Evolutionary conservation across 495 filamentous ascomycete species (phyloP).

Genomic region (Tuber microsphaerosporum): DNA sequence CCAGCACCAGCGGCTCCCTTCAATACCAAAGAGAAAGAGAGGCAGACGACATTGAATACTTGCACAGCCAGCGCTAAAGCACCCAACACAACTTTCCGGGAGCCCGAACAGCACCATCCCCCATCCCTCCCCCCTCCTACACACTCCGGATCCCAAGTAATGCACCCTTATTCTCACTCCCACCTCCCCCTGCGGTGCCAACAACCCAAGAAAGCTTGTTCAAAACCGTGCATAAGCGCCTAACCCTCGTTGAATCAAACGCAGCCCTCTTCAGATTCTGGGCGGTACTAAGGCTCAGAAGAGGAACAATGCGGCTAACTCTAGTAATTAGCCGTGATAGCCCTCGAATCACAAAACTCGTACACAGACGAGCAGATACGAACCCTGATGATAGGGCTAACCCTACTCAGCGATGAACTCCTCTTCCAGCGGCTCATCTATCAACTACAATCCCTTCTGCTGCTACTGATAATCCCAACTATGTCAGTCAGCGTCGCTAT

Average conservation of each 20-base stretch:
- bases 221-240: conserved; percentile 87
- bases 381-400: too few species aligned
- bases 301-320: too few species aligned
- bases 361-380: too few species aligned
- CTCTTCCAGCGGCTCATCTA: too few species aligned
- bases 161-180: conserved; percentile 45
- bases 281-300: too few species aligned
- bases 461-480: too few species aligned
- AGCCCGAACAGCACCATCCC: conserved; percentile 13
- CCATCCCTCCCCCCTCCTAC: conserved; percentile 38
- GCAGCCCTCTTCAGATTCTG: conserved; percentile 87
- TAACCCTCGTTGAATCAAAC: conserved; percentile 84
- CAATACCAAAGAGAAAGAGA: conserved; percentile 24
- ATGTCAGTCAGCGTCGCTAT: too few species aligned
- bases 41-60: conserved; percentile 23
- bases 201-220: conserved; percentile 96
- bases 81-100: conserved; percentile 5
- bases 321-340: too few species aligned
- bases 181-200: conserved; percentile 60
- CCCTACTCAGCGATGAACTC: too few species aligned
- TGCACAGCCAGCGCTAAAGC: conserved; percentile 21
- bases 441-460: too few species aligned
- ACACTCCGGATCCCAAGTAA: conserved; percentile 43
- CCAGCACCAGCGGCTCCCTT: conserved; percentile 19
- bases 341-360: too few species aligned